A percentile compares a stretch with the other conserved stretches of the same genome.
Evolutionary conservation across 1,139 yeast genomes (phyloP).

Genomic region (Scheffersomyces cryptocercus): DNA sequence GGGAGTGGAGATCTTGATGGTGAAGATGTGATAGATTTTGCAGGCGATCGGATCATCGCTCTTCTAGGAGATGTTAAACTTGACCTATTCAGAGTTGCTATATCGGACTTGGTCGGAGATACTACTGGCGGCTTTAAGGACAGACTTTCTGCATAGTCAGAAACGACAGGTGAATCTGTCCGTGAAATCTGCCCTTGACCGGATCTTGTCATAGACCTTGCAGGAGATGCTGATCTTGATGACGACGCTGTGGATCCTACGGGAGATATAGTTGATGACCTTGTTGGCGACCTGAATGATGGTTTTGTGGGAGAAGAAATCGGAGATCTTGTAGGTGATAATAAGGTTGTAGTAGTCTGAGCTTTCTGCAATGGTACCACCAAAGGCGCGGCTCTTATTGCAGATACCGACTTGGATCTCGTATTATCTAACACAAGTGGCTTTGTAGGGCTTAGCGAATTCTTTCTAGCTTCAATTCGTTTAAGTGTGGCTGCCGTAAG

Average conservation of each 20-base stretch:
- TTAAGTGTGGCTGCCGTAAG: constrained; percentile 33
- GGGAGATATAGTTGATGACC: too few species aligned
- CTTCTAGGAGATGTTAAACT: too few species aligned
- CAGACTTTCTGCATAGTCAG: too few species aligned
- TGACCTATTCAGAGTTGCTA: too few species aligned
- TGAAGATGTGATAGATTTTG: too few species aligned
- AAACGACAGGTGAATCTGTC: too few species aligned
- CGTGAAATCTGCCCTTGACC: too few species aligned
- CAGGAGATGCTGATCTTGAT: constrained; percentile 1
- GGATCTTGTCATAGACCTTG: background rate
- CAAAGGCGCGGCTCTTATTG: background rate
- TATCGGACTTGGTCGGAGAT: too few species aligned
- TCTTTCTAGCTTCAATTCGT: constrained; percentile 27
- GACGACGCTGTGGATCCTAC: background rate
- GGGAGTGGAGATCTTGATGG: too few species aligned
- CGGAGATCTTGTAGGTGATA: constrained; percentile 3
- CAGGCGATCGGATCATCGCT: too few species aligned
- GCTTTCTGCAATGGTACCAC: background rate
- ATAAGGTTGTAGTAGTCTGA: background rate
- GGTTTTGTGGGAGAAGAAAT: constrained; percentile 2
- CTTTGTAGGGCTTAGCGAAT: constrained; percentile 6
- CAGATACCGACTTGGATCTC: background rate
- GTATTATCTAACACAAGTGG: background rate
- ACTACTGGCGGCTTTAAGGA: too few species aligned
- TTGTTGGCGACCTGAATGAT: background rate